Evolutionary conservation across 1,139 yeast species (phyloP).

Genomic region (Hansenula anomala): DNA sequence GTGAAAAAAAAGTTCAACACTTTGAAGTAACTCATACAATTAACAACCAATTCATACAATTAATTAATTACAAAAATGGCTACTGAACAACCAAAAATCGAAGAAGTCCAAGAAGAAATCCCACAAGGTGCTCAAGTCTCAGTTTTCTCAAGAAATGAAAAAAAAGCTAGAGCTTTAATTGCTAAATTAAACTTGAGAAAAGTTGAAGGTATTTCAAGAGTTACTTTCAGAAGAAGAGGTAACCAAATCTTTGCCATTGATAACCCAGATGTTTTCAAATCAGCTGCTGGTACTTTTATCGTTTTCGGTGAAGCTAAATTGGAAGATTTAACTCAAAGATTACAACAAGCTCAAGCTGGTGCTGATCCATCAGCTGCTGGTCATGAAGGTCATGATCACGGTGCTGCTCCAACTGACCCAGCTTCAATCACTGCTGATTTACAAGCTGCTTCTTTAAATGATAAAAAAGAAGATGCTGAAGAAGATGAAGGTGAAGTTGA

Average conservation of each 20-base stretch:
- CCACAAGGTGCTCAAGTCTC: slow-evolving; percentile 88
- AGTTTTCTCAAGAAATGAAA: slow-evolving; percentile 85
- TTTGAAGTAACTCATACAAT: too few species aligned
- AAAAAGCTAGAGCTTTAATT: slow-evolving; percentile 92
- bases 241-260: slow-evolving; percentile 92
- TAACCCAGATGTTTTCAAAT: slow-evolving; percentile 91
- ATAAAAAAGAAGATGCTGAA: slow-evolving; percentile 33
- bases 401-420: slow-evolving; percentile 49
- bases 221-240: slow-evolving; percentile 92
- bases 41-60: too few species aligned
- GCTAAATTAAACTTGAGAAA: slow-evolving; percentile 87
- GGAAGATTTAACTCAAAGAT: slow-evolving; percentile 84
- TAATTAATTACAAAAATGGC: too few species aligned
- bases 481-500: slow-evolving; percentile 71
- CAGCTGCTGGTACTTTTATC: slow-evolving; percentile 90
- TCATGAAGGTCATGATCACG: slow-evolving; percentile 21
- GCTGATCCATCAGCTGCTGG: slow-evolving; percentile 26
- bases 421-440: slow-evolving; percentile 88
- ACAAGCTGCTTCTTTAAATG: slow-evolving; percentile 67
- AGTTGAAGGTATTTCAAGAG: slow-evolving; percentile 91
- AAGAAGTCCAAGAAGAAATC: slow-evolving; percentile 43
- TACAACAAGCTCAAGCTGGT: slow-evolving; percentile 66
- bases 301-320: slow-evolving; percentile 98
- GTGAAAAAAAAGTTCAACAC: slow-evolving; percentile 1
- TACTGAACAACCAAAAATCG: slow-evolving; percentile 26